Conservation (phyloP, 768 basidiomycete species). For the Lactarius sp. region DNA sequence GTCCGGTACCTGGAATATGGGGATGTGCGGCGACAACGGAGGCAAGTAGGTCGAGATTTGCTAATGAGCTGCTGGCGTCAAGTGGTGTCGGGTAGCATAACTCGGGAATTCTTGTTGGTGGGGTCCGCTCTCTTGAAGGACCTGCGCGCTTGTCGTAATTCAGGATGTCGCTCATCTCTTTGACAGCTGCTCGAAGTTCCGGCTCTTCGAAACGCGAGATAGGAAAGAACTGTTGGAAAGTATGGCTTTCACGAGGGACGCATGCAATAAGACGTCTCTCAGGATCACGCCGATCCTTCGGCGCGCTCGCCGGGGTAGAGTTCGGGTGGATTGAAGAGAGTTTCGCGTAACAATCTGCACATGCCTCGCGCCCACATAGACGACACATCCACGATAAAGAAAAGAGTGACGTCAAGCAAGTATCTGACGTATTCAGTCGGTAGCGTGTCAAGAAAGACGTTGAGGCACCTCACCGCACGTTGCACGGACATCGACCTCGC, state of each 20-base stretch:
- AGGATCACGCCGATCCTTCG: slow-evolving; percentile 29
- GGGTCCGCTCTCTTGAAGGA: slow-evolving; percentile 16
- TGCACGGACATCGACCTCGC: slow-evolving; percentile 79
- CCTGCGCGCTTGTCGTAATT: slow-evolving; percentile 1
- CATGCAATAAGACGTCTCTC: slow-evolving; percentile 54
- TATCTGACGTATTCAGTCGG: slow-evolving; percentile 49
- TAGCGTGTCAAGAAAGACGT: slow-evolving; percentile 13
- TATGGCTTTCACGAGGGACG: slow-evolving; percentile 46
- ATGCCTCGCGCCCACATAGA: slow-evolving; percentile 83
- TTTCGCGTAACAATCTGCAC: slow-evolving; percentile 71
- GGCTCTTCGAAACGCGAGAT: slow-evolving; percentile 20
- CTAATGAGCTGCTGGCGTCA: slow-evolving; percentile 1
- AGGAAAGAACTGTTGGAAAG: slow-evolving; percentile 15
- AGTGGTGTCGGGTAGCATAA: neutral
- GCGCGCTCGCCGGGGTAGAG: slow-evolving; percentile 34
- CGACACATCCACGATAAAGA: slow-evolving; percentile 87
- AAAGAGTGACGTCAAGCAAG: slow-evolving; percentile 90
- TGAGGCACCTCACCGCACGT: slow-evolving; percentile 62
- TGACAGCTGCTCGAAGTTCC: slow-evolving; percentile 19
- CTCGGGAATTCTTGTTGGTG: slow-evolving; percentile 3
- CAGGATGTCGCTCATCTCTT: slow-evolving; percentile 18
- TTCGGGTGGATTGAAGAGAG: slow-evolving; percentile 50
- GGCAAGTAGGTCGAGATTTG: slow-evolving; percentile 22
- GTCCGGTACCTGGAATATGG: slow-evolving; percentile 13
- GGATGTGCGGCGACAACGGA: slow-evolving; percentile 20